Evolutionary conservation across 805 yeast species (phyloP), one percentile per base, ranked within the genome.

Genomic region (Metschnikowia koreensis): DNA sequence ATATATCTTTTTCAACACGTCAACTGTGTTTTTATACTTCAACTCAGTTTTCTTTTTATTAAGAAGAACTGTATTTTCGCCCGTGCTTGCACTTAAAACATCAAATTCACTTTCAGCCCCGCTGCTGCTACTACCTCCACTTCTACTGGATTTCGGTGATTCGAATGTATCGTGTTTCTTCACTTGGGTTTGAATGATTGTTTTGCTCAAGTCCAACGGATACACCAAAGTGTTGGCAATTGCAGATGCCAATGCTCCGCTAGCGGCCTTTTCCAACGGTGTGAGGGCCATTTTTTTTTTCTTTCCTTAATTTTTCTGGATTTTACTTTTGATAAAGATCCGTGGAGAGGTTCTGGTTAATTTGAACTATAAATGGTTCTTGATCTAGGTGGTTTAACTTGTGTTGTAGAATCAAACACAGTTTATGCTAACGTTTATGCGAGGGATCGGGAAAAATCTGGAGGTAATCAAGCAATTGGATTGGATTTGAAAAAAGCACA

Each of bases 221-320:
- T 89, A 89, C 1, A 89, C 92, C 41, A 83, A 74, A 7, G 89
- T 72, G 69, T 87, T 89, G 39, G 96, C 96, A 46, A 87, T 66
- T 22, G 84, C 85, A 1, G 96, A 88, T 8, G 96, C 94, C 44
- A 86, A 74, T 0, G 96, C 89, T 0, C 96, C 96, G 46, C 88
- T 83, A 13, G 87, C 77, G 0, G 96, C 96, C 61, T 83, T 82
- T 57, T 89, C 96, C 62, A 89, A 70, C 7, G 89, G 86, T n/a
- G 84, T 64, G 45, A 80, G 76, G 11, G 60, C 42, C 60, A 56
- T 56, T 29, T 17, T 46, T 16, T 10, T n/a, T 4, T 46, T 11
- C 3, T 27, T 8, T 41, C 22, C 22, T 10, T 33, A n/a, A 22
- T 13, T 28, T 12, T 13, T 41, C 6, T 17, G 33, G 31, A 7